Conservation (phyloP, 345 rosid species). For the Aquilaria sinensis region DNA sequence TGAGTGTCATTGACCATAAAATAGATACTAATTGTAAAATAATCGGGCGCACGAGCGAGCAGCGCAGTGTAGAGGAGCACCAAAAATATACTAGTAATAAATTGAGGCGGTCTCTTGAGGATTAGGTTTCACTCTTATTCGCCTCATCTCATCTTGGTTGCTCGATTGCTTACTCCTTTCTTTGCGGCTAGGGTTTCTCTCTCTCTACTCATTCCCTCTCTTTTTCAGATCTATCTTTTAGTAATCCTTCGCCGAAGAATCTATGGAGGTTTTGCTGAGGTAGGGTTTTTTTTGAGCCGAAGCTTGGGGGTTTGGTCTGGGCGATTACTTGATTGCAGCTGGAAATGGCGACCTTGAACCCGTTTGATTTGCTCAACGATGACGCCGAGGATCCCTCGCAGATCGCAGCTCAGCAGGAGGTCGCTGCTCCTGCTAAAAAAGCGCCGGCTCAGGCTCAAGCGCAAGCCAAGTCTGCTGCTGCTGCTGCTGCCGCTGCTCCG, state of each 20-base stretch:
- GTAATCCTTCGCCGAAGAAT: background rate
- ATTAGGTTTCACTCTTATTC: conserved; percentile 12
- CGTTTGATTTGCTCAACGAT: conserved; percentile 75
- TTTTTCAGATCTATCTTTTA: conserved; percentile 1
- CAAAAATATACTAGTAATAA: conserved; percentile 7
- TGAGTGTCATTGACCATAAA: background rate
- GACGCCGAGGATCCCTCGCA: conserved; percentile 65
- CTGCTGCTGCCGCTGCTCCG: conserved; percentile 23
- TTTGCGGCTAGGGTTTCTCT: conserved; percentile 40
- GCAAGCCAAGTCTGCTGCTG: conserved; percentile 10
- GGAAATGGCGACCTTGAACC: conserved; percentile 76
- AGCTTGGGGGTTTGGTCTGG: background rate
- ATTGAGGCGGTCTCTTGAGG: conserved; percentile 9
- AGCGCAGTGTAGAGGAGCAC: conserved; percentile 8
- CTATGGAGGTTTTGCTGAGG: conserved; percentile 25
- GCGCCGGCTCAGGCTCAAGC: conserved; percentile 17
- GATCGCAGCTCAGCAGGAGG: conserved; percentile 45
- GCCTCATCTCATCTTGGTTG: background rate
- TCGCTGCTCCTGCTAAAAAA: conserved; percentile 28
- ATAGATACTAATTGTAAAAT: background rate
- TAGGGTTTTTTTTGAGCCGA: conserved; percentile 26
- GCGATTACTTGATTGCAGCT: background rate
- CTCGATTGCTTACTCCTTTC: background rate
- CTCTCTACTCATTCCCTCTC: background rate
- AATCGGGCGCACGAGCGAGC: background rate